Conservation (phyloP, 169 alveolate species). For the Cryptosporidium xiaoi region DNA sequence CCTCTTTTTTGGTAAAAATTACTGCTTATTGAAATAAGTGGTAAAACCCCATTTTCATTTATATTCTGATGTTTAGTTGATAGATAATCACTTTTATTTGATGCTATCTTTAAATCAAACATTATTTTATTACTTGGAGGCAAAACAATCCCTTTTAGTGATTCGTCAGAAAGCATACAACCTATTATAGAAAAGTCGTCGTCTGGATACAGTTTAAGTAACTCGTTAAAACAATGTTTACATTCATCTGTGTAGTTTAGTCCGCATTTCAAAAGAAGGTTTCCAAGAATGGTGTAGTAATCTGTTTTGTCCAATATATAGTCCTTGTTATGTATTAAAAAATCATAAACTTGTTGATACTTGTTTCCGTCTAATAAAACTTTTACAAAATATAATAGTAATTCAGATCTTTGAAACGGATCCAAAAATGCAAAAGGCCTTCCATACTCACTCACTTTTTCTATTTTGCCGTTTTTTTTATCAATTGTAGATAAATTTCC, state of each 20-base stretch:
- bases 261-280: constrained; percentile 7
- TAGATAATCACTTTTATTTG: not conserved
- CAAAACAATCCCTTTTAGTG: constrained; percentile 9
- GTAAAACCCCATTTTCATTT: constrained; percentile 14
- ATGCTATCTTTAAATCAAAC: constrained; percentile 1
- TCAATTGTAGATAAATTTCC: constrained; percentile 79
- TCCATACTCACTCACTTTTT: not conserved
- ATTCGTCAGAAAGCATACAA: constrained; percentile 30
- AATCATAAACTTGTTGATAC: constrained; percentile 37
- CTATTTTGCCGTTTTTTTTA: not conserved
- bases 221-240: constrained; percentile 1
- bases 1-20: constrained; percentile 38
- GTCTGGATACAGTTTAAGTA: constrained; percentile 46
- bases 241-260: constrained; percentile 18
- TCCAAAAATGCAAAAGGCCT: constrained; percentile 31
- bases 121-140: constrained; percentile 17
- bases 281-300: constrained; percentile 19
- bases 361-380: constrained; percentile 32
- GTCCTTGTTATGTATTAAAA: constrained; percentile 18
- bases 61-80: not conserved
- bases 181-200: constrained; percentile 45
- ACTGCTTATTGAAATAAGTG: constrained; percentile 16
- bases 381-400: constrained; percentile 26
- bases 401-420: constrained; percentile 51
- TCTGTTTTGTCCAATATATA: constrained; percentile 37